phyloP scores from a whole-genome alignment of 306 rosid species.

The Medicago arabica region DNA sequence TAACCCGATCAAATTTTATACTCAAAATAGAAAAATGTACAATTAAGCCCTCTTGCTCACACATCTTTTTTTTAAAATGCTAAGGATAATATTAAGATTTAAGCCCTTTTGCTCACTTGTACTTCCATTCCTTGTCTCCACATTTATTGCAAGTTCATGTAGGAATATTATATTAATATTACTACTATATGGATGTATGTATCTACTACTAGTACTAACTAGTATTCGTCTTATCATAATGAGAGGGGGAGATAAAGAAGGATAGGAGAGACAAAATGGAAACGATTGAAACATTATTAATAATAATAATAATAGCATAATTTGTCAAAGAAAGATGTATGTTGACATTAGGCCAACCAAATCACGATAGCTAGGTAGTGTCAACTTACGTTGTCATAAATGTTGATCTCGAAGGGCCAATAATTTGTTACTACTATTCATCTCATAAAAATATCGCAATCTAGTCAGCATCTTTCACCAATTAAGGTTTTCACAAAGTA shows the following conservation, averaged over 20 bases:
- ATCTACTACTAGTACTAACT: no score
- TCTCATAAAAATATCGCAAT: conserved; percentile 20
- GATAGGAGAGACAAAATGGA: not conserved
- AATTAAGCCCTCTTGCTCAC: no score
- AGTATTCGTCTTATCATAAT: not conserved
- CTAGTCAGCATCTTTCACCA: conserved; percentile 34
- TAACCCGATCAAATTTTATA: no score
- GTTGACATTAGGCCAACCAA: conserved; percentile 39
- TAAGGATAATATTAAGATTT: no score
- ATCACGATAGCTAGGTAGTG: conserved; percentile 26
- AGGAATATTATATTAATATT: no score
- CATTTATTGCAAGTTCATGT: no score
- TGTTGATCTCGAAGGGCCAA: conserved; percentile 30
- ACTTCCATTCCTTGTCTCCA: no score
- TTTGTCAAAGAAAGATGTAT: conserved; percentile 16
- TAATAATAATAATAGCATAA: not conserved
- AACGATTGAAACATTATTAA: not conserved
- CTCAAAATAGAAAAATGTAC: no score
- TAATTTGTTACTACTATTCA: not conserved
- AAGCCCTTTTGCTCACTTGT: no score
- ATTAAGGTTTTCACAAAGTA: conserved; percentile 29
- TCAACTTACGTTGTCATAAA: conserved; percentile 18
- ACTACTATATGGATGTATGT: no score
- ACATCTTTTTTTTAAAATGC: no score
- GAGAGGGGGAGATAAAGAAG: not conserved